Conservation (phyloP, 2,329 filamentous ascomycete genomes). For the Diaporthe eres region DNA sequence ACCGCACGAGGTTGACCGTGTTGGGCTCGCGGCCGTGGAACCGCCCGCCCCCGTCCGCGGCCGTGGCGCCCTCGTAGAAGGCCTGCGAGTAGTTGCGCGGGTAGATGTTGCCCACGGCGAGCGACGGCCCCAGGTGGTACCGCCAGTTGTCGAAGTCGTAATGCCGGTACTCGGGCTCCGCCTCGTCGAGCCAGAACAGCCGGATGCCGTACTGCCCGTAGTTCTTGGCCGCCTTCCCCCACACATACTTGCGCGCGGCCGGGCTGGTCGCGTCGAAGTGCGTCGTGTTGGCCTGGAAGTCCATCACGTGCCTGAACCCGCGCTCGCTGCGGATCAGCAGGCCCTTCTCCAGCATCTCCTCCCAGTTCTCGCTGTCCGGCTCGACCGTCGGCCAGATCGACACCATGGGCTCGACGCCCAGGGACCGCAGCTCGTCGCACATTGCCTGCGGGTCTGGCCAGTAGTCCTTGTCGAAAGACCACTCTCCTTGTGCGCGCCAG, state of each 20-base stretch:
- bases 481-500: conserved; percentile 77
- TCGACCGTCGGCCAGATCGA: conserved; percentile 80
- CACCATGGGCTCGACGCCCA: conserved; percentile 77
- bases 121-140: conserved; percentile 68
- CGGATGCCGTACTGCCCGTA: conserved; percentile 75
- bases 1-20: conserved; percentile 68
- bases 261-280: conserved; percentile 77
- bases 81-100: conserved; percentile 70
- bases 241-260: conserved; percentile 69
- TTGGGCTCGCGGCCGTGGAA: conserved; percentile 49
- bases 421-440: conserved; percentile 70
- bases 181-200: conserved; percentile 79
- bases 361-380: conserved; percentile 69
- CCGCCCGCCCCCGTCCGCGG: conserved; percentile 46
- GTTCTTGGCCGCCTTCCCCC: conserved; percentile 70
- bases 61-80: conserved; percentile 72
- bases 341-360: conserved; percentile 73
- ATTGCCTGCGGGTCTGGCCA: conserved; percentile 77
- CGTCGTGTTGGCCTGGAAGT: conserved; percentile 70
- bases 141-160: conserved; percentile 79
- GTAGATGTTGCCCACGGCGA: conserved; percentile 70
- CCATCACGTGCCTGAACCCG: conserved; percentile 70
- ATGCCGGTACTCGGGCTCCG: conserved; percentile 74
- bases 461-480: conserved; percentile 74
- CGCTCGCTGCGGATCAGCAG: conserved; percentile 73